phyloP scores from a whole-genome alignment of 495 filamentous ascomycete species.

The Neurospora terricola region DNA sequence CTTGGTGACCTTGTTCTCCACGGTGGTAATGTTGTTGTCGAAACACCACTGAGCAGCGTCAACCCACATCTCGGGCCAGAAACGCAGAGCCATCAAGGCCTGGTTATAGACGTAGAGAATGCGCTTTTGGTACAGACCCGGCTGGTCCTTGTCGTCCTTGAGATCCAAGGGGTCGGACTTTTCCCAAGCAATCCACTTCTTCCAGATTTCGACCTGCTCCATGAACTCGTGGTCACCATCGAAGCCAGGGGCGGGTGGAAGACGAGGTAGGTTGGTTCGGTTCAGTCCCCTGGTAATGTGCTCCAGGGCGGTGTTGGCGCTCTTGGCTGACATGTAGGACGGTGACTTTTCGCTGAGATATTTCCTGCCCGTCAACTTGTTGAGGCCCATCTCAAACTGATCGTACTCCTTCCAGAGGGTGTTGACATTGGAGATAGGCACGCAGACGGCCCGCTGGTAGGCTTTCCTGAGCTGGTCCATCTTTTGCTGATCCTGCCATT shows the following conservation, averaged over 20 bases:
- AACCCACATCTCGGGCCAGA: constrained; percentile 92
- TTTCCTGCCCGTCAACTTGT: constrained; percentile 85
- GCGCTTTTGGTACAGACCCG: constrained; percentile 57
- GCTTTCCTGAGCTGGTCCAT: constrained; percentile 86
- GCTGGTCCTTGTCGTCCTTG: constrained; percentile 74
- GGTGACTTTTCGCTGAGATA: constrained; percentile 85
- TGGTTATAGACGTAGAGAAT: constrained; percentile 89
- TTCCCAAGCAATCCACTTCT: constrained; percentile 89
- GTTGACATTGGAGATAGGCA: constrained; percentile 73
- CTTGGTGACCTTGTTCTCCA: constrained; percentile 49
- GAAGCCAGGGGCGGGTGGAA: constrained; percentile 78
- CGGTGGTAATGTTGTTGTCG: constrained; percentile 47
- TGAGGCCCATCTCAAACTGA: constrained; percentile 82
- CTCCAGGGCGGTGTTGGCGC: constrained; percentile 69
- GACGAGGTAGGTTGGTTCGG: constrained; percentile 64
- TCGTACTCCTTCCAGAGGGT: constrained; percentile 95
- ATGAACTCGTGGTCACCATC: constrained; percentile 79
- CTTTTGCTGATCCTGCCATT: constrained; percentile 96
- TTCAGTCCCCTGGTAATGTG: constrained; percentile 71
- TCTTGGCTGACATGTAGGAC: constrained; percentile 86
- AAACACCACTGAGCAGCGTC: constrained; percentile 92
- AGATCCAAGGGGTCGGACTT: constrained; percentile 82
- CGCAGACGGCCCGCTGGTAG: constrained; percentile 77
- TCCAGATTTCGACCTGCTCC: constrained; percentile 85
- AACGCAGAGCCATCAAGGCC: constrained; percentile 83